Percentiles rank a stretch among this genome's conserved stretches.
Conservation (phyloP, 805 yeast genomes). For the Metschnikowia dekortorum region DNA sequence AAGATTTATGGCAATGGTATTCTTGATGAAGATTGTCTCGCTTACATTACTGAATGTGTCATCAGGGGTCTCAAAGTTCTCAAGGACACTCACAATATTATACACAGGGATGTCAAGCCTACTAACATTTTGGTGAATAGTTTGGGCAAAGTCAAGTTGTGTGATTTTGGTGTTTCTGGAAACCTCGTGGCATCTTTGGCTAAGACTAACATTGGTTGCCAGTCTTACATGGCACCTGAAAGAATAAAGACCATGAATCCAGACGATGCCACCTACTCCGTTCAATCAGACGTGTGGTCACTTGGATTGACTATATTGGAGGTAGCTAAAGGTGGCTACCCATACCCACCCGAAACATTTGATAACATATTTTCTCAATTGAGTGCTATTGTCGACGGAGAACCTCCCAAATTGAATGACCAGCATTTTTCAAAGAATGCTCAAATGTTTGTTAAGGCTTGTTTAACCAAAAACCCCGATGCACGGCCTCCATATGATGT, state of each 20-base stretch:
- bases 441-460: slow-evolving; percentile 69
- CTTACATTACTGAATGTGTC: slow-evolving; percentile 74
- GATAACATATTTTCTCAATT: slow-evolving; percentile 88
- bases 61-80: slow-evolving; percentile 76
- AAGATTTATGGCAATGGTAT: slow-evolving; percentile 62
- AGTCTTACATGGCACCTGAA: slow-evolving; percentile 98
- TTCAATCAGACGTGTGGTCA: slow-evolving; percentile 95
- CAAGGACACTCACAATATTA: slow-evolving; percentile 86
- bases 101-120: slow-evolving; percentile 96
- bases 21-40: slow-evolving; percentile 73
- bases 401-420: slow-evolving; percentile 24
- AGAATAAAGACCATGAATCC: slow-evolving; percentile 74
- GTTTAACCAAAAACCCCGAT: slow-evolving; percentile 76
- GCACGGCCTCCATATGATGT: slow-evolving; percentile 76
- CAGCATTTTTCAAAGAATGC: slow-evolving; percentile 64
- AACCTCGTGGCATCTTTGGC: slow-evolving; percentile 93
- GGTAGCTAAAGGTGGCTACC: slow-evolving; percentile 85
- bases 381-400: slow-evolving; percentile 73
- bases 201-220: slow-evolving; percentile 94
- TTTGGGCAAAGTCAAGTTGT: slow-evolving; percentile 79
- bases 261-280: slow-evolving; percentile 78
- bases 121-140: slow-evolving; percentile 85
- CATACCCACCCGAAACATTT: slow-evolving; percentile 94
- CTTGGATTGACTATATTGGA: slow-evolving; percentile 83
- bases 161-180: slow-evolving; percentile 96